Evolutionary conservation across 495 filamentous ascomycete genomes (phyloP), one percentile per base, ranked within the genome.

Genomic region (Saxispiralis lemnorum): DNA sequence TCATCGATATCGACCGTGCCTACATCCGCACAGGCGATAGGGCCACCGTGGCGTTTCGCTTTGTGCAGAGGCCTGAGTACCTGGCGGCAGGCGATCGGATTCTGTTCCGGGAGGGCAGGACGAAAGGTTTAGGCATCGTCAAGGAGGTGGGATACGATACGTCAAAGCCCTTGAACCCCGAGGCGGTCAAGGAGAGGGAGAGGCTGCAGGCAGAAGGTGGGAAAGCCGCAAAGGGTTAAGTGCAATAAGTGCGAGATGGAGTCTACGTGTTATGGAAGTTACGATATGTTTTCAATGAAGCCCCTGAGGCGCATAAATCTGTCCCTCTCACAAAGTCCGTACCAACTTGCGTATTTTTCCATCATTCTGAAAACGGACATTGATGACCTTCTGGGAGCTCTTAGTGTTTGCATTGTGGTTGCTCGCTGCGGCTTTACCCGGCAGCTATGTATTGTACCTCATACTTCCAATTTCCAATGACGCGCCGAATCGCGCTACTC

Each of bases 1-100:
- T 97, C 54, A 94, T 97, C 51, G 89, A 95, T 53, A 92, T 97
- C 45, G 89, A 97, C 56, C 78, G 88, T n/a, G 79, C 81, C 16
- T 92, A 85, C 53, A 93, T 97, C 52, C 72, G 89, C 11, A 95
- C 92, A 0, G 89, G 89, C 4, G 89, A 97, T 59, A 69, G 89
- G 20, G 89, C 92, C 7, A 70, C 73, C 0, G 92, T 96, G 12
- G 89, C 89, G 1, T 97, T 97, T 61, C 74, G 78, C 12, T 97
- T 97, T 56, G 79, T 93, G 35, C 92, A 96, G 58, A 67, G 92
- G n/a, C 89, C 89, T 24, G 89, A 97, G 64, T 97, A 92, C 51
- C 63, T 97, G 14, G 78, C 74, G 1, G 76, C 80, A 2, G 89
- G 89, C 0, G 89, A 96, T 58, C 71, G 88, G 21, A 73, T 97